phyloP scores from a whole-genome alignment of 805 yeast species.

The Yarrowia sp. region DNA sequence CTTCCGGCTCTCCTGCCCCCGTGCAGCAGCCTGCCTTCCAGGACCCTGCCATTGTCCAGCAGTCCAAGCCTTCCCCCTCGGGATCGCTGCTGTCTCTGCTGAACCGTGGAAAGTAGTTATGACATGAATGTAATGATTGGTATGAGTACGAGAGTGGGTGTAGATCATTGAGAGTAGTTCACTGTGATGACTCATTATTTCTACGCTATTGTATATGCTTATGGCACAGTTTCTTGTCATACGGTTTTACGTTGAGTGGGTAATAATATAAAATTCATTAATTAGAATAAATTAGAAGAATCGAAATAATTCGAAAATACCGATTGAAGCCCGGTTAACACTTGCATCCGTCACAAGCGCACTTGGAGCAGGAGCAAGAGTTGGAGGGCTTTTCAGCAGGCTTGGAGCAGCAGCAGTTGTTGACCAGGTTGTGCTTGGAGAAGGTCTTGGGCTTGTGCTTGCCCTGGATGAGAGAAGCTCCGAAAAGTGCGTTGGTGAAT shows the following conservation, averaged over 20 bases:
- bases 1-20: not conserved
- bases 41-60: constrained; percentile 29
- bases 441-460: not conserved
- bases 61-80: constrained; percentile 24
- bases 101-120: constrained; percentile 20
- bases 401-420: constrained; percentile 2
- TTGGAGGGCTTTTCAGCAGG: constrained; percentile 2
- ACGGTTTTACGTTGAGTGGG: too few species aligned
- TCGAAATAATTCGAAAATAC: not conserved
- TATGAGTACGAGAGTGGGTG: too few species aligned
- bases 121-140: too few species aligned
- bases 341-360: not conserved
- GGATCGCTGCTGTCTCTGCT: constrained; percentile 12
- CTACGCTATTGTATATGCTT: too few species aligned
- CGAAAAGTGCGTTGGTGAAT: not conserved
- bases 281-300: not conserved
- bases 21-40: constrained; percentile 5
- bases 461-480: not conserved
- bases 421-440: constrained; percentile 8
- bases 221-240: too few species aligned
- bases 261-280: too few species aligned
- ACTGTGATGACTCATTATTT: too few species aligned
- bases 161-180: too few species aligned
- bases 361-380: not conserved
- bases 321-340: not conserved